These are phyloP conservation scores for Chaetomium cochliodes DNA, from an alignment of 495 filamentous ascomycete species.

Conservation along the genomic window DNA sequence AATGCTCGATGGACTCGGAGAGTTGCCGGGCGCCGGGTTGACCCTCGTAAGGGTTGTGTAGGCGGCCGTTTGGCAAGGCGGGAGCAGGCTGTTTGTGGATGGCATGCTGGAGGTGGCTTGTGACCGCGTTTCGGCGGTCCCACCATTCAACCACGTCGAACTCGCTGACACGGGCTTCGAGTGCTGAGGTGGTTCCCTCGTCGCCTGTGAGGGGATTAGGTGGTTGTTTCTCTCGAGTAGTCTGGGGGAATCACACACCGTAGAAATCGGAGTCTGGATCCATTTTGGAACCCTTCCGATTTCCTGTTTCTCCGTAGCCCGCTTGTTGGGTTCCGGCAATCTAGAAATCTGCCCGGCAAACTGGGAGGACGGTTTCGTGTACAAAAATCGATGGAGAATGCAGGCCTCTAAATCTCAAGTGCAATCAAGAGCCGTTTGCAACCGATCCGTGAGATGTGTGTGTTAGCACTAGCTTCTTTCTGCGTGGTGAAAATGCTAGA, in stretches of 20 bases:
- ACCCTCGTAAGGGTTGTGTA: conserved; percentile 49
- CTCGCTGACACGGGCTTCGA: conserved; percentile 35
- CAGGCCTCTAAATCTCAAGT: not conserved
- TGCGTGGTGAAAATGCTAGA: not conserved
- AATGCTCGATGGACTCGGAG: conserved; percentile 59
- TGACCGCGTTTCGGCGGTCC: conserved; percentile 25
- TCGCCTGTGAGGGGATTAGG: conserved; percentile 49
- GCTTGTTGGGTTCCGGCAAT: too few relatives aligned
- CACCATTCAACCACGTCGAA: conserved; percentile 45
- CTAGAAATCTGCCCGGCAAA: too few relatives aligned
- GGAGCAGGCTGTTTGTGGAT: conserved; percentile 16
- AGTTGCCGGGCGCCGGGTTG: conserved; percentile 49
- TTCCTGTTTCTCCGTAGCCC: too few relatives aligned
- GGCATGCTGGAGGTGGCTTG: not conserved
- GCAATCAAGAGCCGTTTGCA: not conserved
- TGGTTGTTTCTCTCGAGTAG: not conserved
- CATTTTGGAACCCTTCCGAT: conserved; percentile 29
- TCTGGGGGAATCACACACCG: conserved; percentile 41
- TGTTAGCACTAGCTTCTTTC: not conserved
- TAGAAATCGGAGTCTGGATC: conserved; percentile 73
- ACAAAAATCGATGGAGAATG: too few relatives aligned
- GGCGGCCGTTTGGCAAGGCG: not conserved
- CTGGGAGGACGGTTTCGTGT: too few relatives aligned
- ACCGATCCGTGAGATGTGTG: not conserved
- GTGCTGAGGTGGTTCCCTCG: conserved; percentile 43